A percentile compares a stretch with the other conserved stretches of the same genome.
These are phyloP conservation scores for Fusarium staphyleae DNA, from an alignment of 2,329 filamentous ascomycete species.

Conservation along the genomic window DNA sequence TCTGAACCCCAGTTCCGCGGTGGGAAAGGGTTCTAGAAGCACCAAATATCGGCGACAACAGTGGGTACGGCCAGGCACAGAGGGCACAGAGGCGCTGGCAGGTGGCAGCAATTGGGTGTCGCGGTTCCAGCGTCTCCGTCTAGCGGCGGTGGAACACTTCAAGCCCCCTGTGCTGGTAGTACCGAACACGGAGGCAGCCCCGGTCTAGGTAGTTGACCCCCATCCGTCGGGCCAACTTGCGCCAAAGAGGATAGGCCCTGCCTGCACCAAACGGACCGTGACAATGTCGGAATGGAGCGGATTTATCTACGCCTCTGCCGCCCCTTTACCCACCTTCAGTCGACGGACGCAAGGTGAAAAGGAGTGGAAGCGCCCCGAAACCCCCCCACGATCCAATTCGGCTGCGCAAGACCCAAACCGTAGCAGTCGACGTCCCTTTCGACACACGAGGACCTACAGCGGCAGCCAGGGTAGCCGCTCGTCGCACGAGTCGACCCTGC, in stretches of 20 bases:
- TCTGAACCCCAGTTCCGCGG: slow-evolving; percentile 41
- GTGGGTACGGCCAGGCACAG: slow-evolving; percentile 30
- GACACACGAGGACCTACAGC: slow-evolving; percentile 37
- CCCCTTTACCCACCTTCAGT: slow-evolving; percentile 43
- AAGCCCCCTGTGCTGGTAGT: slow-evolving; percentile 23
- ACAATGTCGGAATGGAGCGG: slow-evolving; percentile 46
- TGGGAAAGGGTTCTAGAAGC: slow-evolving; percentile 44
- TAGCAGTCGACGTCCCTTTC: slow-evolving; percentile 31
- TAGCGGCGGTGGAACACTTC: slow-evolving; percentile 36
- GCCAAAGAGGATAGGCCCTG: slow-evolving; percentile 42
- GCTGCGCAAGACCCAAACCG: slow-evolving; percentile 28
- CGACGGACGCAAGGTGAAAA: slow-evolving; percentile 39
- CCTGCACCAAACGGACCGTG: slow-evolving; percentile 17
- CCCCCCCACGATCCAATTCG: slow-evolving; percentile 30
- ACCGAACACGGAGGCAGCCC: slow-evolving; percentile 28
- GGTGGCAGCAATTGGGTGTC: slow-evolving; percentile 22
- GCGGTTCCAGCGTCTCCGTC: slow-evolving; percentile 21
- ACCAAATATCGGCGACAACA: slow-evolving; percentile 23
- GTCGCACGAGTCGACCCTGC: slow-evolving; percentile 40
- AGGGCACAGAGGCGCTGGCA: slow-evolving; percentile 25
- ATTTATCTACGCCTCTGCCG: slow-evolving; percentile 41
- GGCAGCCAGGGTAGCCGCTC: slow-evolving; percentile 41
- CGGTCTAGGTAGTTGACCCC: slow-evolving; percentile 15
- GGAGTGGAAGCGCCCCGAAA: slow-evolving; percentile 38
- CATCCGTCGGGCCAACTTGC: slow-evolving; percentile 35